Base-by-base conservation (phyloP, 352 stramenopile species). In the Discostella stelligera region DNA sequence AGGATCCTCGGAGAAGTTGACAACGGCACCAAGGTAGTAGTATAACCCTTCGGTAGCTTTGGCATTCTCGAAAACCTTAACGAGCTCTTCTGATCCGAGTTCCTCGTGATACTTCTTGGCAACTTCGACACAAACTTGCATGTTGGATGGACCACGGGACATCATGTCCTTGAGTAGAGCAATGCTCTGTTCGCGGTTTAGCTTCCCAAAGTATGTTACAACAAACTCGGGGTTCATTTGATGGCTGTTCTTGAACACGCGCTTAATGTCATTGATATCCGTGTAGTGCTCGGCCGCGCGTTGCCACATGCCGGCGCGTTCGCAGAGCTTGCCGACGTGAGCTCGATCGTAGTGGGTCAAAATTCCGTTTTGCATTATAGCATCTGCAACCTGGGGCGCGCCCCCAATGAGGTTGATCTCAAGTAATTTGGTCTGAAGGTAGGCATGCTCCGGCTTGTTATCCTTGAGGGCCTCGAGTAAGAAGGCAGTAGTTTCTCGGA, bases 371-470 rank as follows among this genome's bases (percentile, higher is more conserved):
- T 94, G 89, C 79, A 99, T 91, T 82, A 99, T 99, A 18, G 97
- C 97, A 86, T 99, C 98, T 10, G 97, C 98, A 37, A 99, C 97
- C 85, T 99, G 97, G 23, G 97, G 97, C 30, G 96, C 98, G 37
- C 97, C 97, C 58, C 97, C 97, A n/a, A 98, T 92, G 39, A 99
- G 90, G 90, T 99, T 99, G 90, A 99, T 99, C 83, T 99, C 98
- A 37, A 99, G 86, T 54, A 99, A 83, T 80, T 98, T 98, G 0
- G 98, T 99, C 91, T 99, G 98, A 58, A 99, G 88, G 84, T 98
- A 98, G 7, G 95, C 97, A 82, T 99, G 97, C 81, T 99, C 98
- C 23, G 95, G 94, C 58, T 97, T 96, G 91, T 99, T 98, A 63
- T 95, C 93, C 91, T 99, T 99, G 46, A 99, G 87, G 0, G 97